Conservation (phyloP, 192 early-diverging fungal genomes). For the Backusella parvicylindrica region DNA sequence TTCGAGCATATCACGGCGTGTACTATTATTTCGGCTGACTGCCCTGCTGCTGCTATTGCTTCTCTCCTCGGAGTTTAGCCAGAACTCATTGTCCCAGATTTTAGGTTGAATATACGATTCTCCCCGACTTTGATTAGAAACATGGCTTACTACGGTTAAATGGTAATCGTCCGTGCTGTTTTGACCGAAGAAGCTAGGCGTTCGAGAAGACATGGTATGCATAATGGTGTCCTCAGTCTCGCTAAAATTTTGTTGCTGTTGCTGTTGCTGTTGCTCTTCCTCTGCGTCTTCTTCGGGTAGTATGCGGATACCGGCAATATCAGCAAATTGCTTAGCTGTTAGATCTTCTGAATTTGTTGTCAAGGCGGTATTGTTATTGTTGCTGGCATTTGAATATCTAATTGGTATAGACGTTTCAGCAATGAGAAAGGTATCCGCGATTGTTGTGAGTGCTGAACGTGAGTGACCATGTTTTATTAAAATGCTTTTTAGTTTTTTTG, state of each 20-base stretch:
- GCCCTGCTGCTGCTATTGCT: background rate
- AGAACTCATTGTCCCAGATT: background rate
- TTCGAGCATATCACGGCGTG: background rate
- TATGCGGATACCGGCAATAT: conserved; percentile 31
- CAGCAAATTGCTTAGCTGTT: conserved; percentile 35
- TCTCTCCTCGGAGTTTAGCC: background rate
- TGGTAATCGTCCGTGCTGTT: background rate
- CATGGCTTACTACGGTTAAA: background rate
- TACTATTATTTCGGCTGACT: background rate
- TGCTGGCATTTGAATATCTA: background rate
- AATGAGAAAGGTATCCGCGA: background rate
- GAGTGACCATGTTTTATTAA: background rate
- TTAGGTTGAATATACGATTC: background rate
- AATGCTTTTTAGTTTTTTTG: background rate
- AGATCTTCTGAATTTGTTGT: conserved; percentile 30
- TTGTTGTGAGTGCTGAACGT: background rate
- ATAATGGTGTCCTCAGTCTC: background rate
- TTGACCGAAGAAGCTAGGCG: background rate
- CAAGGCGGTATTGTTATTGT: conserved; percentile 23
- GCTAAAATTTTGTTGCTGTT: background rate
- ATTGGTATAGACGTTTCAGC: background rate
- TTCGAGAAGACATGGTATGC: background rate
- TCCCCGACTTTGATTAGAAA: background rate
- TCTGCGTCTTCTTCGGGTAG: conserved; percentile 6
- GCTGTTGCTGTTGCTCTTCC: too few relatives aligned